Percentiles rank a stretch among this genome's conserved stretches.
These are phyloP conservation scores for Arachnopeziza araneosa DNA, from an alignment of 2,329 filamentous ascomycete species.

Conservation along the genomic window DNA sequence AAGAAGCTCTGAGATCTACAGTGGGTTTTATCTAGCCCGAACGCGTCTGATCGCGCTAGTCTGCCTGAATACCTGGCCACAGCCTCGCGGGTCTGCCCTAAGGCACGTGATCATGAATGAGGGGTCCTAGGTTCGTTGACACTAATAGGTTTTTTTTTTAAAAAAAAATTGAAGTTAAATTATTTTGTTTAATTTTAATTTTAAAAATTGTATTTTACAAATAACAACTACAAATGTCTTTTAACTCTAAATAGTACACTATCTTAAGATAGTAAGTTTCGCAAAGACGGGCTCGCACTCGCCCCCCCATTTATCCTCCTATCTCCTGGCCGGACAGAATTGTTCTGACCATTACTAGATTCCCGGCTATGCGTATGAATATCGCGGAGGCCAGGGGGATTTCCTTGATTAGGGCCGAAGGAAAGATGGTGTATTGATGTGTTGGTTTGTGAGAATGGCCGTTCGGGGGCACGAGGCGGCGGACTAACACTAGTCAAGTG, in stretches of 20 bases:
- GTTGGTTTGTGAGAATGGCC: constrained; percentile 41
- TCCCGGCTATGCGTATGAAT: constrained; percentile 27
- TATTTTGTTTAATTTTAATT: too few species aligned
- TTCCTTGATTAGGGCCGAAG: constrained; percentile 25
- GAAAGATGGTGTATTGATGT: constrained; percentile 38
- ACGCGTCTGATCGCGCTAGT: too few species aligned
- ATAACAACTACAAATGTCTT: background rate
- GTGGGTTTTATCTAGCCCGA: too few species aligned
- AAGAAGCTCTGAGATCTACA: too few species aligned
- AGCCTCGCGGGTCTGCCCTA: too few species aligned
- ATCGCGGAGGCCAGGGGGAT: constrained; percentile 25
- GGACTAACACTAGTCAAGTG: constrained; percentile 32
- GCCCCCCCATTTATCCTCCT: constrained; percentile 54
- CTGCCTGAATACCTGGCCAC: too few species aligned
- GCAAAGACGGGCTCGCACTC: constrained; percentile 70
- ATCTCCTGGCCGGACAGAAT: constrained; percentile 34
- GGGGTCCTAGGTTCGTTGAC: too few species aligned
- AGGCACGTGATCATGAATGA: too few species aligned
- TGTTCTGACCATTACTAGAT: constrained; percentile 23
- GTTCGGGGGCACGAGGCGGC: constrained; percentile 39
- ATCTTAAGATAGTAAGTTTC: constrained; percentile 64
- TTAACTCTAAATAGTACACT: background rate
- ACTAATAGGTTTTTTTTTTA: too few species aligned
- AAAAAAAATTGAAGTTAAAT: background rate
- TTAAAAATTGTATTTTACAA: background rate